These are phyloP conservation scores for Xerocomus tenax DNA, from an alignment of 1,284 basidiomycete species.

Conservation along the genomic window DNA sequence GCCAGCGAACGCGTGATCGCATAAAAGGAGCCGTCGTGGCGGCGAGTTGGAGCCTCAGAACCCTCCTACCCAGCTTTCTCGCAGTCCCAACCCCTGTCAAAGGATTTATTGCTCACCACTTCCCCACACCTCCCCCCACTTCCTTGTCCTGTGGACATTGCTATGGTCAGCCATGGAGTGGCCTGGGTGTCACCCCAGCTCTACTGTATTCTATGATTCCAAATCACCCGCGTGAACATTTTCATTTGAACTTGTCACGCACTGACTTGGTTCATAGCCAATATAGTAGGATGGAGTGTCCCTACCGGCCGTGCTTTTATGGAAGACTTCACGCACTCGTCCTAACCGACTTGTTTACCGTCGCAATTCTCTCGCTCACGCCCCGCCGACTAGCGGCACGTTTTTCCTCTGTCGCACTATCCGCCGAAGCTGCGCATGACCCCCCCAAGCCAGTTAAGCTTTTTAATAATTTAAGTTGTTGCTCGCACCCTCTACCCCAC, in stretches of 20 bases:
- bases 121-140: background rate
- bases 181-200: conserved; percentile 27
- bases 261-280: conserved; percentile 31
- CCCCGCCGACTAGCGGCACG: background rate
- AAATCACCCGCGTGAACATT: conserved; percentile 22
- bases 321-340: conserved; percentile 8
- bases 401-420: background rate
- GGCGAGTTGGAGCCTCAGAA: background rate
- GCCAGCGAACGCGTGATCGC: background rate
- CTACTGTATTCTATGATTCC: conserved; percentile 30
- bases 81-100: conserved; percentile 8
- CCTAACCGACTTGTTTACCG: background rate
- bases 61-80: conserved; percentile 15
- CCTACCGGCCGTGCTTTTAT: conserved; percentile 5
- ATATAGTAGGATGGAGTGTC: conserved; percentile 29
- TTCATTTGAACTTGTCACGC: conserved; percentile 27
- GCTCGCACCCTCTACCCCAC: conserved; percentile 12
- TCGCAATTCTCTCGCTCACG: background rate
- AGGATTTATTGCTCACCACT: background rate
- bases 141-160: conserved; percentile 4
- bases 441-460: conserved; percentile 16
- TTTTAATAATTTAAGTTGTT: conserved; percentile 24
- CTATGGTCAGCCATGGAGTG: conserved; percentile 10
- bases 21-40: conserved; percentile 20
- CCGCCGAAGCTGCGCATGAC: background rate